A percentile compares a stretch with the other conserved stretches of the same genome.
Conservation (phyloP, 1,284 basidiomycete species). For the Sanguinoderma infundibulare region DNA sequence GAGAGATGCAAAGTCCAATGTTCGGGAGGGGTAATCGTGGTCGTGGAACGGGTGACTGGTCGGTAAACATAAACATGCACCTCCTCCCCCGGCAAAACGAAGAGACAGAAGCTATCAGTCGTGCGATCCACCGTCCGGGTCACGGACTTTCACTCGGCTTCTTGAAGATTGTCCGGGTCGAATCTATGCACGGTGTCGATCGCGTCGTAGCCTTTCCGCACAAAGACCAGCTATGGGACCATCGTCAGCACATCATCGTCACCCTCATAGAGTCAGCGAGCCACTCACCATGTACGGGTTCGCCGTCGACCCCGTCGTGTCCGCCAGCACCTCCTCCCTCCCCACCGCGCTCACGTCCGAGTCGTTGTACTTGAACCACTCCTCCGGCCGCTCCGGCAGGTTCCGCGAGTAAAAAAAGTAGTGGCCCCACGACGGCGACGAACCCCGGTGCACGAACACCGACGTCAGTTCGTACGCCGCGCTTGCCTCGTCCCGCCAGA, state of each 20-base stretch:
- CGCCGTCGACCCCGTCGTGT: conserved; percentile 81
- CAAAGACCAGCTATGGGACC: conserved; percentile 73
- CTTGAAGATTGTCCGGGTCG: conserved; percentile 30
- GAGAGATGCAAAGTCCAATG: not conserved
- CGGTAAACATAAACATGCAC: not conserved
- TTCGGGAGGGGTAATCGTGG: no score
- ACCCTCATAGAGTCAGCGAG: conserved; percentile 36
- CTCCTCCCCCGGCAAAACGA: no score
- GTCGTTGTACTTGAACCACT: conserved; percentile 97
- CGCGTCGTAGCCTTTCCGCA: conserved; percentile 72
- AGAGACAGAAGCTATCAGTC: no score
- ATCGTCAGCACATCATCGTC: not conserved
- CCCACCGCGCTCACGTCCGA: conserved; percentile 75
- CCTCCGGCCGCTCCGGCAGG: conserved; percentile 73
- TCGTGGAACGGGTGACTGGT: not conserved
- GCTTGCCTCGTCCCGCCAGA: conserved; percentile 77
- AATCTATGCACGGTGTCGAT: conserved; percentile 80
- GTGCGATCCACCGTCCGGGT: no score
- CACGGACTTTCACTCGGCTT: conserved; percentile 24
- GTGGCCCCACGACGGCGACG: conserved; percentile 83
- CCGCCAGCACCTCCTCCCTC: conserved; percentile 79
- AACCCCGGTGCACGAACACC: conserved; percentile 95
- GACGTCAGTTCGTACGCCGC: conserved; percentile 91
- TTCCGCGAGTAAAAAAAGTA: conserved; percentile 90
- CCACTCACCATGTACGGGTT: conserved; percentile 81